Evolutionary conservation across 2,329 filamentous ascomycete genomes (phyloP).

Genomic region (Hymenoscyphus linearis): DNA sequence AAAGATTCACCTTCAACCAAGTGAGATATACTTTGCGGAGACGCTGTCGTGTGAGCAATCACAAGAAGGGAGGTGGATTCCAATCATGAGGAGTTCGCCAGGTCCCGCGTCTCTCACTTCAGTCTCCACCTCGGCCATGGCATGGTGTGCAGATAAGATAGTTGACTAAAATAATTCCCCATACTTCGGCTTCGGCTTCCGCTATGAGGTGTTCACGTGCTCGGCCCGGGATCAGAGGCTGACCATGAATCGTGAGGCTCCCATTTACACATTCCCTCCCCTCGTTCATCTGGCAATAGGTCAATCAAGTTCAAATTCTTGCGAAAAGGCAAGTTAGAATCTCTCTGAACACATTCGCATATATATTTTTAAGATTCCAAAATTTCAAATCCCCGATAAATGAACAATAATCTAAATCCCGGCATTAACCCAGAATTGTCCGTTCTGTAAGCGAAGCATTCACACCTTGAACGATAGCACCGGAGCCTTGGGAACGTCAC

Average conservation of each 20-base stretch:
- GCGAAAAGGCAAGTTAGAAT: too few relatives aligned
- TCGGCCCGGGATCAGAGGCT: neutral
- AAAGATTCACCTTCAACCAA: neutral
- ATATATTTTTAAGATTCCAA: neutral
- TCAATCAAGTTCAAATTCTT: neutral
- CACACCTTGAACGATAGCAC: neutral
- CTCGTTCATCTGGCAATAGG: neutral
- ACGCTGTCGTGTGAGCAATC: neutral
- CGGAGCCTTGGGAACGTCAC: neutral
- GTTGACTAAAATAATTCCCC: neutral
- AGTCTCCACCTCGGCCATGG: neutral
- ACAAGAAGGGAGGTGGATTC: conserved; percentile 1
- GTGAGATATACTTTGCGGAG: neutral
- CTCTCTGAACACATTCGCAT: neutral
- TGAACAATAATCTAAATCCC: neutral
- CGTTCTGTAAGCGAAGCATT: neutral
- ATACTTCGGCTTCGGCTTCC: neutral
- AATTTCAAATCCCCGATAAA: neutral
- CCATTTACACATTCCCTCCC: too few relatives aligned
- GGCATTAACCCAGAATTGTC: neutral
- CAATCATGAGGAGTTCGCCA: neutral
- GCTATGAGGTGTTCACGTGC: neutral
- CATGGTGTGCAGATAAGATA: neutral
- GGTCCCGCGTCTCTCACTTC: neutral
- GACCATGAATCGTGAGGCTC: neutral